phyloP scores from a whole-genome alignment of 257 asterid genomes.

The Scutellaria baicalensis region DNA sequence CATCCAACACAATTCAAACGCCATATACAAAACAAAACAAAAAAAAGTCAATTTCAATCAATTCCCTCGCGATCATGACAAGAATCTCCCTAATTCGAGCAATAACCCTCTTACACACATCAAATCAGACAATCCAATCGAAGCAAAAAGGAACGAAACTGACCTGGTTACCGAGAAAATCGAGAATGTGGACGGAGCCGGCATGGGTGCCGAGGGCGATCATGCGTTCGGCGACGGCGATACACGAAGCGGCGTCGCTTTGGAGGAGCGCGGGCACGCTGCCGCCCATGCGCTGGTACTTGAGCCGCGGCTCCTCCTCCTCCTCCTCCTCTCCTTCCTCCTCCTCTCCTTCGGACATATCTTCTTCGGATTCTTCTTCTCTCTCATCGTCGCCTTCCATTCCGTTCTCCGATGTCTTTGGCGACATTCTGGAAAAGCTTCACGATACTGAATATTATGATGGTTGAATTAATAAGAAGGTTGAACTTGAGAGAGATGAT shows the following conservation, averaged over 20 bases:
- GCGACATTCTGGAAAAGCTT: constrained; percentile 40
- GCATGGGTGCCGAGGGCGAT: constrained; percentile 88
- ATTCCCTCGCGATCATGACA: constrained; percentile 10
- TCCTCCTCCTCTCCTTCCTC: constrained; percentile 66
- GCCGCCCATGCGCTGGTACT: constrained; percentile 99
- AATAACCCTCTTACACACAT: neutral
- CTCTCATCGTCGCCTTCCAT: constrained; percentile 94
- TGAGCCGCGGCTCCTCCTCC: constrained; percentile 85
- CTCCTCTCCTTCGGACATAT: constrained; percentile 47
- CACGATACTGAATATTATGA: neutral
- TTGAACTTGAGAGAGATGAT: no score
- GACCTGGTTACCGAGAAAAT: constrained; percentile 95
- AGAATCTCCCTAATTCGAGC: neutral
- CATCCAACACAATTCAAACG: neutral
- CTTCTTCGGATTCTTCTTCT: constrained; percentile 66
- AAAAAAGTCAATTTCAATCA: constrained; percentile 2
- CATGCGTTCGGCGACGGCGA: constrained; percentile 92
- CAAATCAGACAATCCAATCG: neutral
- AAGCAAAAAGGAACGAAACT: constrained; percentile 5
- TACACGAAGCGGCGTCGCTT: constrained; percentile 83
- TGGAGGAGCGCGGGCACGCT: constrained; percentile 81
- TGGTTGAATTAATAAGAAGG: constrained; percentile 1
- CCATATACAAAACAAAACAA: neutral
- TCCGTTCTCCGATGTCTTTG: constrained; percentile 74
- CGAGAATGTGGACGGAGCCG: constrained; percentile 88